Evolutionary conservation across 768 basidiomycete genomes (phyloP), one percentile per base, ranked within the genome.

Genomic region (Boletus sensibilis): DNA sequence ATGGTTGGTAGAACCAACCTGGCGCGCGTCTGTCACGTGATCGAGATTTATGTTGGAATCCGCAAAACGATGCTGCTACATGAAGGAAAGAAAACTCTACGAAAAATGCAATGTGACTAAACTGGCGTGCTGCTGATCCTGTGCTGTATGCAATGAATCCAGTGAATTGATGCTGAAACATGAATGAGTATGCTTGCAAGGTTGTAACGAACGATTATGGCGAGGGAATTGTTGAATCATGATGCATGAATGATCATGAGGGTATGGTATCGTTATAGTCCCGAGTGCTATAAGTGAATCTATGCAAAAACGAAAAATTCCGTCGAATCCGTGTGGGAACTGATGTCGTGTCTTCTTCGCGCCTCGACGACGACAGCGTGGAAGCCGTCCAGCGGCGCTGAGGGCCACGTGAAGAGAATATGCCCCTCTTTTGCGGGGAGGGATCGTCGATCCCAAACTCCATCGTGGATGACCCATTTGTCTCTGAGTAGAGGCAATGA

Each of bases 231-330:
- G 20, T 39, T 25, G 49, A 41, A 52, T 50, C 47, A 61, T 53
- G 31, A 44, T n/a, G 56, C 12, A n/a, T n/a, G n/a, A n/a, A n/a
- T n/a, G 40, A 49, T 62, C 63, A 48, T 53, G 49, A 35, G 11
- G 34, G 52, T 12, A 18, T 33, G 55, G 38, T 59, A 58, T 59
- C 40, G 16, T 45, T 48, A 54, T 53, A 54, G 44, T 51, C 53
- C 50, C 52, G 58, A 49, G 47, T 49, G 43, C 43, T 52, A 54
- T 55, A 58, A 40, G 71, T 71, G 61, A 76, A 53, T 59, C 69
- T 68, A 54, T 72, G 72, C 53, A 76, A 62, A 64, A 76, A 68
- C 29, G 75, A 72, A 33, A 68, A 56, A 61, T 72, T 74, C 25
- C 73, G 72, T 50, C 71, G 65, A 33, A 67, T 63, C 29, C 68